These are phyloP conservation scores for Cordyceps sp. DNA, from an alignment of 2,329 filamentous ascomycete genomes.

Conservation along the genomic window DNA sequence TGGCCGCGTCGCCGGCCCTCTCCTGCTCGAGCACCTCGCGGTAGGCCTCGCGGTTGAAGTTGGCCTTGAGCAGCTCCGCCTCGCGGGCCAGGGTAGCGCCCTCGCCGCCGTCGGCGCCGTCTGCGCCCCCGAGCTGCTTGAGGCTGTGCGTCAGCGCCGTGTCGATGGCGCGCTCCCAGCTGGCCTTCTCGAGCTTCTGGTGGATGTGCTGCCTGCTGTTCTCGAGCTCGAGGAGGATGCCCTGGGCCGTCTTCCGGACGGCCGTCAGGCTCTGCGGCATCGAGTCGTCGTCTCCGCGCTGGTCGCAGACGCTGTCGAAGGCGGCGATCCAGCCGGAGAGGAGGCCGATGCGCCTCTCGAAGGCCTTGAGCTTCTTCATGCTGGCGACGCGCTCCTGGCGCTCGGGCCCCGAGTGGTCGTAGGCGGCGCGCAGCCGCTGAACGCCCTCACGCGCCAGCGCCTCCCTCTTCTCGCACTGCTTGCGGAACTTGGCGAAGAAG, in stretches of 20 bases:
- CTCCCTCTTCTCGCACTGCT: conserved; percentile 76
- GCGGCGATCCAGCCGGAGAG: conserved; percentile 88
- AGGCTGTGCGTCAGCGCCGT: conserved; percentile 77
- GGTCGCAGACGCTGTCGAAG: conserved; percentile 70
- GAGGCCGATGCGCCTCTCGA: conserved; percentile 71
- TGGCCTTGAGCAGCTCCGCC: conserved; percentile 69
- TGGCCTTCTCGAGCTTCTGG: conserved; percentile 60
- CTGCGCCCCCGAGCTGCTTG: conserved; percentile 51
- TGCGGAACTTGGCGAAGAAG: conserved; percentile 78
- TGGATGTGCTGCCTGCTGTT: conserved; percentile 81
- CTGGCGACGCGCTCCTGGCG: conserved; percentile 61
- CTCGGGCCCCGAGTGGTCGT: conserved; percentile 63
- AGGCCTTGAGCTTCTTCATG: conserved; percentile 67
- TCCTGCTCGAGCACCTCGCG: conserved; percentile 70
- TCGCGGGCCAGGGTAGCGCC: conserved; percentile 60
- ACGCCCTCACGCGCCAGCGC: conserved; percentile 61
- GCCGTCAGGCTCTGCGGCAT: conserved; percentile 53
- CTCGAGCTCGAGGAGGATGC: conserved; percentile 78
- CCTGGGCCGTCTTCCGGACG: conserved; percentile 77
- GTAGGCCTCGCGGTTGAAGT: conserved; percentile 66
- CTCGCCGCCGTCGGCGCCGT: conserved; percentile 37
- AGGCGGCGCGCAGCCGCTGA: conserved; percentile 63
- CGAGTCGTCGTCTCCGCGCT: conserved; percentile 30
- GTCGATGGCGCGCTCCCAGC: conserved; percentile 79
- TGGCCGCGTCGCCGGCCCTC: conserved; percentile 57